phyloP scores from a whole-genome alignment of 495 filamentous ascomycete genomes.

The Penicillium goetzii region DNA sequence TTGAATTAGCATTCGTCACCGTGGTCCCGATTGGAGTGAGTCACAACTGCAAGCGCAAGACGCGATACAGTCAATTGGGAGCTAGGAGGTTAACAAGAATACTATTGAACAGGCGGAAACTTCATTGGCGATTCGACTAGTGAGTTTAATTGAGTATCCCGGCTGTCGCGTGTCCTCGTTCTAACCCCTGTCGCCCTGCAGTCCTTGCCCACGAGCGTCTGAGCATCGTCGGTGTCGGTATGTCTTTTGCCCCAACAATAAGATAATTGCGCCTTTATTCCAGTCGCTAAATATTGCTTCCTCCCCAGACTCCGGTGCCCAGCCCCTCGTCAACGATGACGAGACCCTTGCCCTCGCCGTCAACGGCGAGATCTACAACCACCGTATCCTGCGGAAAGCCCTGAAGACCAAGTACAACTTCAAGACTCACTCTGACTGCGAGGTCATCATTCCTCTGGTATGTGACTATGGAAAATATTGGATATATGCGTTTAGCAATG shows the following conservation, averaged over 20 bases:
- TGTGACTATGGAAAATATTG: constrained; percentile 30
- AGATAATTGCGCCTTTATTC: not conserved
- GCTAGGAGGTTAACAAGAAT: constrained; percentile 20
- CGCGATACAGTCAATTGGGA: constrained; percentile 7
- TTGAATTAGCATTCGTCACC: constrained; percentile 77
- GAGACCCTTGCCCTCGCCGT: constrained; percentile 87
- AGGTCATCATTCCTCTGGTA: constrained; percentile 97
- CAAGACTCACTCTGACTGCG: constrained; percentile 97
- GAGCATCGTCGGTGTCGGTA: constrained; percentile 96
- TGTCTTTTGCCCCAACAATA: constrained; percentile 34
- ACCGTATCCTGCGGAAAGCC: constrained; percentile 85
- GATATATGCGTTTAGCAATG: not conserved
- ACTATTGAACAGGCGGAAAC: constrained; percentile 72
- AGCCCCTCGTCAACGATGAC: constrained; percentile 91
- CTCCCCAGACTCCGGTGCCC: constrained; percentile 80
- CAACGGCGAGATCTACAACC: constrained; percentile 99
- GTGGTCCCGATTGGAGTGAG: constrained; percentile 99
- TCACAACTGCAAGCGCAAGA: constrained; percentile 33
- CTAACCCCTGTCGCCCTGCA: constrained; percentile 48
- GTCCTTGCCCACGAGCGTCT: constrained; percentile 96
- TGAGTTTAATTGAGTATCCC: constrained; percentile 46
- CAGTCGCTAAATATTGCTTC: constrained; percentile 22
- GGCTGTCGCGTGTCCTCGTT: constrained; percentile 5
- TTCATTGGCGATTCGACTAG: constrained; percentile 78
- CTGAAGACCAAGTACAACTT: constrained; percentile 83